Conservation (phyloP, 768 basidiomycete genomes). For the Sarcodon aspratus region DNA sequence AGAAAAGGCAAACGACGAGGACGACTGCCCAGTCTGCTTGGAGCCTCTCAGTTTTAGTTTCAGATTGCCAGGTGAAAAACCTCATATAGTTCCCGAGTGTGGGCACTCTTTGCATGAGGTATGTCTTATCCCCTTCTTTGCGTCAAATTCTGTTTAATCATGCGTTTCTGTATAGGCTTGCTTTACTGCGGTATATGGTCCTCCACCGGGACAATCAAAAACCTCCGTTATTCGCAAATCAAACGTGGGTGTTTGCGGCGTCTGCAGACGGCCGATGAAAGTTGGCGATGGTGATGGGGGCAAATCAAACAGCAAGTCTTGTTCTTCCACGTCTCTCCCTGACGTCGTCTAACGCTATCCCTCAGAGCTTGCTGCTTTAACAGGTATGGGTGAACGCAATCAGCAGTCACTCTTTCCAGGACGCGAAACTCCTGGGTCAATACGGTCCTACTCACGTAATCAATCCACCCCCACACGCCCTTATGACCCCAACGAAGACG, state of each 20-base stretch:
- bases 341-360: constrained; percentile 5
- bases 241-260: constrained; percentile 91
- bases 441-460: constrained; percentile 22
- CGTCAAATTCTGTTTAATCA: neutral
- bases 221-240: constrained; percentile 37
- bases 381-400: constrained; percentile 70
- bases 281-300: constrained; percentile 79
- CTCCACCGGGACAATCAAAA: constrained; percentile 50
- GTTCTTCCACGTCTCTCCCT: neutral
- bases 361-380: constrained; percentile 86
- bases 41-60: constrained; percentile 91
- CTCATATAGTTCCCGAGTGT: constrained; percentile 94
- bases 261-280: constrained; percentile 95
- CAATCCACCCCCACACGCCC: constrained; percentile 14
- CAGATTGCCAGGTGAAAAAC: constrained; percentile 90
- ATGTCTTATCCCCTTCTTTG: constrained; percentile 8
- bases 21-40: constrained; percentile 93
- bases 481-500: constrained; percentile 75
- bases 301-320: constrained; percentile 73
- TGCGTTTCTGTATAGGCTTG: constrained; percentile 55
- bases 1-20: constrained; percentile 55
- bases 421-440: constrained; percentile 41
- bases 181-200: constrained; percentile 94
- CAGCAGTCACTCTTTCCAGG: constrained; percentile 53
- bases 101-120: constrained; percentile 97